Evolutionary conservation across 2,329 filamentous ascomycete genomes (phyloP).

Genomic region (Hymenoscyphus linearis): DNA sequence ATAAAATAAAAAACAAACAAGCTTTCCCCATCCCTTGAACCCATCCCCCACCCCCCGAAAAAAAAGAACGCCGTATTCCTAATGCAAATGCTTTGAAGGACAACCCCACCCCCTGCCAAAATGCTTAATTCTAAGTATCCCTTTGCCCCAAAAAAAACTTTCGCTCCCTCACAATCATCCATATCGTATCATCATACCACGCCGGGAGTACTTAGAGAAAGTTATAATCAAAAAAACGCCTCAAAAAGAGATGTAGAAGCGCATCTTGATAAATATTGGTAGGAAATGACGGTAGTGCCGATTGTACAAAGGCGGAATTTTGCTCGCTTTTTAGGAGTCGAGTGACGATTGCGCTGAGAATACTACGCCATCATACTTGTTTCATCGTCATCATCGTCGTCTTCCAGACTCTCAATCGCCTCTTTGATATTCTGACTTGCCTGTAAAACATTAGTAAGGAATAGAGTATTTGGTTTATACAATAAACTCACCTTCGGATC

Average conservation of each 20-base stretch:
- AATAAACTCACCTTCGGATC: slow-evolving; percentile 77
- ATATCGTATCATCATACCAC: slow-evolving; percentile 14
- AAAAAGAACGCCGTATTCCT: slow-evolving; percentile 3
- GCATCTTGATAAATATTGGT: slow-evolving; percentile 1
- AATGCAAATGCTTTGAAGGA: slow-evolving; percentile 8
- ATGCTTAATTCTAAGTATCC: not conserved
- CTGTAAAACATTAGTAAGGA: slow-evolving; percentile 40
- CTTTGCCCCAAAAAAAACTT: not conserved
- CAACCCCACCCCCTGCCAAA: not conserved
- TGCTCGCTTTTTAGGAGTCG: not conserved
- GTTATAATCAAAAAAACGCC: not conserved
- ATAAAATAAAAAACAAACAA: not conserved
- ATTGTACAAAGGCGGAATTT: not conserved
- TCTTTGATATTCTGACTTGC: slow-evolving; percentile 93
- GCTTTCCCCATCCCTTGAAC: not conserved
- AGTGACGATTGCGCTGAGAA: not conserved
- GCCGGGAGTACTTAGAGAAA: slow-evolving; percentile 4
- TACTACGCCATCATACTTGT: slow-evolving; percentile 24
- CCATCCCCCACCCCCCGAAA: not conserved
- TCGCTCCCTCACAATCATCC: not conserved
- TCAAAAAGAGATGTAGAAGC: not conserved
- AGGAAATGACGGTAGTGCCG: not conserved
- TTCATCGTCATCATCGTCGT: slow-evolving; percentile 58
- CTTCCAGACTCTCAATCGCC: slow-evolving; percentile 86
- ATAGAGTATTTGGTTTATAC: slow-evolving; percentile 9